Percentiles rank a stretch among this genome's conserved stretches.
phyloP scores from a whole-genome alignment of 148 eudicot genomes.

The Rhododendron griersonianum region DNA sequence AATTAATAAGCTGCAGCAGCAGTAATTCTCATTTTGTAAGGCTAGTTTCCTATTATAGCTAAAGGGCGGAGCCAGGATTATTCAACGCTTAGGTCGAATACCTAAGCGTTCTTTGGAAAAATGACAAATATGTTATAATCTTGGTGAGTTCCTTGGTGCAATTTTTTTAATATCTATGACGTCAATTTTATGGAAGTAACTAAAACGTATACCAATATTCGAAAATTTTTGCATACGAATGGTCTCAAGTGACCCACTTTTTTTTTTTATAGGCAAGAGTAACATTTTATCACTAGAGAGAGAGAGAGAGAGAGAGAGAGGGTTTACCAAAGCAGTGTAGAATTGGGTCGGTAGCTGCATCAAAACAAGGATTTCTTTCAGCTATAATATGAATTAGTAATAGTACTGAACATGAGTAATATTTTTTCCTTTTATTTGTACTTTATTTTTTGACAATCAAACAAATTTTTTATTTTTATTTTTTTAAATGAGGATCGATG shows the following conservation, averaged over 20 bases:
- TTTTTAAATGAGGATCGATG: too few species aligned
- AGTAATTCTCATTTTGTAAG: not conserved
- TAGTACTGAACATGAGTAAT: not conserved
- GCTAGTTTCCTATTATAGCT: not conserved
- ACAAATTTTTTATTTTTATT: too few species aligned
- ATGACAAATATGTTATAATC: too few species aligned
- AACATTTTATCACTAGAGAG: not conserved
- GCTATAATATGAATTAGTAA: not conserved
- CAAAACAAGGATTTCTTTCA: not conserved
- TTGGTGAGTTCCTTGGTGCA: too few species aligned
- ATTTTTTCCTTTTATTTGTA: too few species aligned
- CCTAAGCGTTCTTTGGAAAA: too few species aligned
- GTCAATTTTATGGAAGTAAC: not conserved
- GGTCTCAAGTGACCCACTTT: too few species aligned
- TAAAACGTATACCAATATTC: not conserved
- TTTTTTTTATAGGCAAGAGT: too few species aligned
- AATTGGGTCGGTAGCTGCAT: conserved; percentile 70
- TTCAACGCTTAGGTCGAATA: too few species aligned
- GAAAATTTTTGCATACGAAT: not conserved
- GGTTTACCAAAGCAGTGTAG: conserved; percentile 59
- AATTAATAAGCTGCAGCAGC: not conserved
- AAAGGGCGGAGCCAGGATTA: too few species aligned
- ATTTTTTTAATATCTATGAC: not conserved
- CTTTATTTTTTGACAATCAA: too few species aligned
- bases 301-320: not conserved